Conservation (phyloP, 2,329 filamentous ascomycete genomes). For the Fusarium sp. region DNA sequence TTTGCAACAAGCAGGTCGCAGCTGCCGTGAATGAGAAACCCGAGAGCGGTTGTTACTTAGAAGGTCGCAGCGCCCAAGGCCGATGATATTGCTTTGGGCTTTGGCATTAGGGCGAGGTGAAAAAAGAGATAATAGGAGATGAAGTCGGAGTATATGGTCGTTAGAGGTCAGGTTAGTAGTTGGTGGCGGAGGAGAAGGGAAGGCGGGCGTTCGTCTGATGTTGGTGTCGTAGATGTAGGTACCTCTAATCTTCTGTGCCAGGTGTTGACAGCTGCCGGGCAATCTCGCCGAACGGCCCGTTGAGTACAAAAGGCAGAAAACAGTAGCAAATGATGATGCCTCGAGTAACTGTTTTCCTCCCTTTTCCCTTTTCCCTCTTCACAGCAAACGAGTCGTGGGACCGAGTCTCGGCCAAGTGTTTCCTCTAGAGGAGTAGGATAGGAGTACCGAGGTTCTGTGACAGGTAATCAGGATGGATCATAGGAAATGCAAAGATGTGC, state of each 20-base stretch:
- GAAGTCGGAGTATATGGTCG: background rate
- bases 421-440: background rate
- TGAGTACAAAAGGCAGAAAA: background rate
- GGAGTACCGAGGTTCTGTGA: background rate
- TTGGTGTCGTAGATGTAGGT: background rate
- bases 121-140: background rate
- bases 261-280: constrained; percentile 24
- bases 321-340: background rate
- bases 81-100: constrained; percentile 3
- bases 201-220: constrained; percentile 6
- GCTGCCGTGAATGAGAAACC: constrained; percentile 26
- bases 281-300: constrained; percentile 9
- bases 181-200: background rate
- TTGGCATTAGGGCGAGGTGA: background rate
- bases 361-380: background rate
- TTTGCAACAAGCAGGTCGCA: constrained; percentile 24
- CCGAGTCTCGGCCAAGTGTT: background rate
- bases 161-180: background rate
- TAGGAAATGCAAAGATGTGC: background rate
- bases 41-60: background rate
- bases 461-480: background rate
- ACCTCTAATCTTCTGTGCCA: constrained; percentile 8
- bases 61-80: background rate
- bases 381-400: constrained; percentile 8
- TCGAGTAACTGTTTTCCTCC: constrained; percentile 3